These are phyloP conservation scores for Penicillium dipodomyicola DNA, from an alignment of 495 filamentous ascomycete genomes.

Conservation along the genomic window DNA sequence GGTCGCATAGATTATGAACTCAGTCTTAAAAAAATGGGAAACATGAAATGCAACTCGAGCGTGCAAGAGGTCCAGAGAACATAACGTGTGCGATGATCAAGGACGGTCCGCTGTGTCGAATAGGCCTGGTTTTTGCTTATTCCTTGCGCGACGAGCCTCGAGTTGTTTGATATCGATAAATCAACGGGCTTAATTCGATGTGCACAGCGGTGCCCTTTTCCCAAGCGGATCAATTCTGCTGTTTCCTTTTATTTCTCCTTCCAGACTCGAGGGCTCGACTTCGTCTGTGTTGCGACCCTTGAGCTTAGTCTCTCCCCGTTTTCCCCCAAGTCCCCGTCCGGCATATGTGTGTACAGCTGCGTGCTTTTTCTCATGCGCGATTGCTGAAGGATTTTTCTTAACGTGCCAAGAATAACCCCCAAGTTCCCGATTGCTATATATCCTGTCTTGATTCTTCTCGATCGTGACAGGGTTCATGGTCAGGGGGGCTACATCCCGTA, in stretches of 20 bases:
- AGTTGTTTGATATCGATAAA: conserved; percentile 35
- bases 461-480: conserved; percentile 82
- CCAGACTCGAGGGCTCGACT: conserved; percentile 7
- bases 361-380: conserved; percentile 68
- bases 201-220: conserved; percentile 27
- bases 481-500: conserved; percentile 66
- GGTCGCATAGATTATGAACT: conserved; percentile 63
- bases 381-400: conserved; percentile 88
- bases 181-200: conserved; percentile 39
- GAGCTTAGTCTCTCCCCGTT: conserved; percentile 15
- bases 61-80: conserved; percentile 41
- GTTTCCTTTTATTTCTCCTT: conserved; percentile 5
- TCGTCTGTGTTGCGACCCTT: conserved; percentile 8
- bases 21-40: conserved; percentile 26
- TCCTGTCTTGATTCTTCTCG: conserved; percentile 60
- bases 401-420: conserved; percentile 83
- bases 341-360: conserved; percentile 99
- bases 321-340: conserved; percentile 36
- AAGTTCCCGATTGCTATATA: conserved; percentile 84
- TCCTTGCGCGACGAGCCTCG: conserved; percentile 29
- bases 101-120: conserved; percentile 31
- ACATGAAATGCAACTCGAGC: conserved; percentile 33
- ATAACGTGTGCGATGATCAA: conserved; percentile 41
- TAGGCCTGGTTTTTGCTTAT: conserved; percentile 35
- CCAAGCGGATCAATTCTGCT: conserved; percentile 15